Evolutionary conservation across 768 basidiomycete species (phyloP).

Genomic region (Leccinum boreale): DNA sequence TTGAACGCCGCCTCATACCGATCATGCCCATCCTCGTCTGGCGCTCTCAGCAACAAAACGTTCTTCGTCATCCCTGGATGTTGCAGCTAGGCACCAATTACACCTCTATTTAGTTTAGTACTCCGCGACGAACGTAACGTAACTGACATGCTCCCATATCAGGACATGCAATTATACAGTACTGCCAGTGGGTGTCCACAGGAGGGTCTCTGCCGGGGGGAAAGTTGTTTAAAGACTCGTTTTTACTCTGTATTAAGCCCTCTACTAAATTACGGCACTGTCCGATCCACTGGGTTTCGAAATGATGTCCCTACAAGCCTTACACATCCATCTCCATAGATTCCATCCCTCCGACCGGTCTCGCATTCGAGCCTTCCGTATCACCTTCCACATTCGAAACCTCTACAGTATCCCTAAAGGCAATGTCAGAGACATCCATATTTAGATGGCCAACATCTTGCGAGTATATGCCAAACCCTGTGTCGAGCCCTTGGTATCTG

Average conservation of each 20-base stretch:
- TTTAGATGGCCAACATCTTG: not conserved
- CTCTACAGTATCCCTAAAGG: not conserved
- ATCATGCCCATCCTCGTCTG: conserved; percentile 40
- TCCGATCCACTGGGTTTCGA: not conserved
- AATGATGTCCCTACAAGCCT: not conserved
- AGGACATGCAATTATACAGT: not conserved
- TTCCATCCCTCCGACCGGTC: not conserved
- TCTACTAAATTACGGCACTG: not conserved
- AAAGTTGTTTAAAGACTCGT: not conserved
- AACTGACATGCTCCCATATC: not conserved
- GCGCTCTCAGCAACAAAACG: conserved; percentile 43
- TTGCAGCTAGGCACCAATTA: no score
- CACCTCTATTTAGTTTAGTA: no score
- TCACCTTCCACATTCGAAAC: not conserved
- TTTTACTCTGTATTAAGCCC: not conserved
- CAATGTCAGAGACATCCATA: not conserved
- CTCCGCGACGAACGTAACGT: no score
- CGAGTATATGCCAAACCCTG: not conserved
- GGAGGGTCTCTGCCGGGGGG: not conserved
- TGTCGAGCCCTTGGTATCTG: not conserved
- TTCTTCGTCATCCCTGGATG: conserved; percentile 16
- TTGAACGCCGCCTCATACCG: conserved; percentile 55
- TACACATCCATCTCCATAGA: not conserved
- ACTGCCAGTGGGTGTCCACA: not conserved
- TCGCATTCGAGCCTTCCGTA: not conserved